Evolutionary conservation across 1,139 yeast species (phyloP).

Genomic region (Candida neerlandica): DNA sequence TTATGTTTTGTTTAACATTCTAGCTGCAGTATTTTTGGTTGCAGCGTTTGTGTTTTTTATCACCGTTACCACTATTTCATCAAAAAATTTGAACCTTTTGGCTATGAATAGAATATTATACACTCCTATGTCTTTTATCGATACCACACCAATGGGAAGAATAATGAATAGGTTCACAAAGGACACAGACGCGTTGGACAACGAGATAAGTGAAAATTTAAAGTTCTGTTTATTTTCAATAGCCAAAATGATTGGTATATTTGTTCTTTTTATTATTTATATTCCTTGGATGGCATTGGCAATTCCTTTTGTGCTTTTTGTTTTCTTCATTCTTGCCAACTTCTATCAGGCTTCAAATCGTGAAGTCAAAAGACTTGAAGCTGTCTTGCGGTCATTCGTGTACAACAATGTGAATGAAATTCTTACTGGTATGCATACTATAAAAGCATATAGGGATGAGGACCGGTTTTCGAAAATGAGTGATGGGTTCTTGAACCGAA

Average conservation of each 20-base stretch:
- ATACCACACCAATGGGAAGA: constrained; percentile 63
- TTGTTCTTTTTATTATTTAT: constrained; percentile 66
- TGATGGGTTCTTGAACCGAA: constrained; percentile 53
- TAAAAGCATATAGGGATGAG: constrained; percentile 59
- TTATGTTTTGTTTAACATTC: constrained; percentile 59
- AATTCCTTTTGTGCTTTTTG: constrained; percentile 52
- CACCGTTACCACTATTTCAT: constrained; percentile 52
- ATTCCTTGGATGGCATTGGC: constrained; percentile 78
- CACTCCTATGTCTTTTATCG: constrained; percentile 62
- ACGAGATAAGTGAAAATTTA: constrained; percentile 64
- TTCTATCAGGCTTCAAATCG: constrained; percentile 32
- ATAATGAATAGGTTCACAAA: constrained; percentile 67
- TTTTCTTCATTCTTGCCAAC: constrained; percentile 53
- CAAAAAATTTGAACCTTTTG: constrained; percentile 43
- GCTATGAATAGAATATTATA: constrained; percentile 45
- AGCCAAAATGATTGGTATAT: constrained; percentile 60
- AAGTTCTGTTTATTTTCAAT: constrained; percentile 53
- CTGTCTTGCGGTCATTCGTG: constrained; percentile 38
- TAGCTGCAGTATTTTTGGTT: constrained; percentile 37
- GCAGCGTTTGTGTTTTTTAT: constrained; percentile 51
- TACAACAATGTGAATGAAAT: constrained; percentile 74
- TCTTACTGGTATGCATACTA: constrained; percentile 69
- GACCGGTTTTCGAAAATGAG: constrained; percentile 54
- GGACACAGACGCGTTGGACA: constrained; percentile 83
- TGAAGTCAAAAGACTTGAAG: constrained; percentile 46